Evolutionary conservation across 2,329 filamentous ascomycete species (phyloP), one percentile per base, ranked within the genome.

Genomic region (Exophiala alcalophila): DNA sequence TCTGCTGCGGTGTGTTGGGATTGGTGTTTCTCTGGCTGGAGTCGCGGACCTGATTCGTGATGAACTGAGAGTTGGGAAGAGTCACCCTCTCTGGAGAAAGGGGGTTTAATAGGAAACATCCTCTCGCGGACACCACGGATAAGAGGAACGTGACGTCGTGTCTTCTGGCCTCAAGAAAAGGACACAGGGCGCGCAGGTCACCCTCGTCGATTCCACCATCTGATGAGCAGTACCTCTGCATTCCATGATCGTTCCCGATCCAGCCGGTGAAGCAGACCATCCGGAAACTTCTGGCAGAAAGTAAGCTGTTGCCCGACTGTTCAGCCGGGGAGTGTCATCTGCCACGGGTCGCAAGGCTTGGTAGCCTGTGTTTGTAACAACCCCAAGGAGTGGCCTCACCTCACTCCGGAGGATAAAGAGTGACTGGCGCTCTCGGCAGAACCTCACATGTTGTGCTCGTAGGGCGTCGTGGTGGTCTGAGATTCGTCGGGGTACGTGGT

Each of bases 401-500:
- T n/a, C n/a, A n/a, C n/a, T n/a, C n/a, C n/a, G n/a, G n/a, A n/a
- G n/a, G n/a, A n/a, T n/a, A n/a, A n/a, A n/a, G n/a, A n/a, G n/a
- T n/a, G n/a, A n/a, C n/a, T n/a, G n/a, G n/a, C n/a, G n/a, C n/a
- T n/a, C n/a, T n/a, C n/a, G n/a, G n/a, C n/a, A n/a, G n/a, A n/a
- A n/a, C n/a, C n/a, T n/a, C n/a, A n/a, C n/a, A n/a, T n/a, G n/a
- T n/a, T n/a, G n/a, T n/a, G n/a, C n/a, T n/a, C n/a, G n/a, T n/a
- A n/a, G n/a, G n/a, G n/a, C n/a, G 21, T 31, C 30, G 29, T 40
- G 41, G 41, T 44, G 41, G 41, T 40, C 28, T 44, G 41, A 44
- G 41, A 44, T 39, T 44, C 30, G 41, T 46, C 26, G 24, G 28
- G 29, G 15, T 24, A n/a, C n/a, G n/a, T n/a, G n/a, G 27, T 7